These are phyloP conservation scores for Trichoderma oligosporum DNA, from an alignment of 2,329 filamentous ascomycete species.

Conservation along the genomic window DNA sequence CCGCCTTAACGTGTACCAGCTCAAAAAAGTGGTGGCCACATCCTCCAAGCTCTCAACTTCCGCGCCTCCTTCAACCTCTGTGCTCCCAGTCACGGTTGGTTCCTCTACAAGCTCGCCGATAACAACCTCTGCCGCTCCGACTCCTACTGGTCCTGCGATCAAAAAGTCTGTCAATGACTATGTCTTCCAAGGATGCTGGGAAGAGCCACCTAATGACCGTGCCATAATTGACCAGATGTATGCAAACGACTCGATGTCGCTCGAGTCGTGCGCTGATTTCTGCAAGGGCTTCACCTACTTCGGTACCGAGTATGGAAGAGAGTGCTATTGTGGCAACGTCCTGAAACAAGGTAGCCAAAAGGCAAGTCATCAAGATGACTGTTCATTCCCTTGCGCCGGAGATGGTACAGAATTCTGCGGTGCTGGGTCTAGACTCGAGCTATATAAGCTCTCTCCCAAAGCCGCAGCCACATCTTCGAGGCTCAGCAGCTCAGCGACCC, in stretches of 20 bases:
- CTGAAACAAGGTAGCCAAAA: conserved; percentile 29
- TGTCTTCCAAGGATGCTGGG: conserved; percentile 37
- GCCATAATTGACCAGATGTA: conserved; percentile 31
- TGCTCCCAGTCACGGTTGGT: background rate
- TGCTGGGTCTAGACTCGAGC: conserved; percentile 23
- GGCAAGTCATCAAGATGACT: conserved; percentile 32
- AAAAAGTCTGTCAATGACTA: conserved; percentile 23
- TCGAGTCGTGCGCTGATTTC: conserved; percentile 33
- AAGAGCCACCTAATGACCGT: conserved; percentile 32
- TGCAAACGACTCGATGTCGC: conserved; percentile 35
- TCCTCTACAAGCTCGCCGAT: background rate
- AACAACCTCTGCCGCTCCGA: conserved; percentile 26
- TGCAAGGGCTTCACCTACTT: conserved; percentile 33
- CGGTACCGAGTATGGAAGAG: conserved; percentile 35
- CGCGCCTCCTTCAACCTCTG: conserved; percentile 4
- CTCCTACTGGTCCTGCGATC: conserved; percentile 21
- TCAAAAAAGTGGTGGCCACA: conserved; percentile 17
- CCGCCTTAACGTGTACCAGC: conserved; percentile 36
- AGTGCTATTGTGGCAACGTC: conserved; percentile 39
- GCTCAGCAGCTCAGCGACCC: conserved; percentile 4
- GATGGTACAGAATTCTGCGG: conserved; percentile 36
- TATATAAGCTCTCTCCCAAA: conserved; percentile 26
- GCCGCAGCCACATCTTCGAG: conserved; percentile 2
- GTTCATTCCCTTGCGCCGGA: conserved; percentile 33
- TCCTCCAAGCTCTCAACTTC: conserved; percentile 25